These are phyloP conservation scores for Agrostemma githago DNA, from an alignment of 148 eudicot species.

Conservation along the genomic window DNA sequence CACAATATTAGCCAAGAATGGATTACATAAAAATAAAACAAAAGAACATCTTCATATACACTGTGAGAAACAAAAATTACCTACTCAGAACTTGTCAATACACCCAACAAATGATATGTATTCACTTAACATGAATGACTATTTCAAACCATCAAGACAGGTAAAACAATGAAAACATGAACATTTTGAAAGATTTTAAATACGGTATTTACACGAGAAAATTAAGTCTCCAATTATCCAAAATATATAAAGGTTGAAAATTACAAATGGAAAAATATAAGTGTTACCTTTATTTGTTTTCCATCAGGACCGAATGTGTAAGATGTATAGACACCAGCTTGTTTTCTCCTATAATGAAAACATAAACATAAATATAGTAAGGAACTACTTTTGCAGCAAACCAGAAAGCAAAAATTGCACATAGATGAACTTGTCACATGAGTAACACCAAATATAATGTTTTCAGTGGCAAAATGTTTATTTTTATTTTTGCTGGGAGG, in stretches of 20 bases:
- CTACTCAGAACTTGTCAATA: too few species aligned
- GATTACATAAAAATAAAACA: neutral
- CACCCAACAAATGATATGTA: too few species aligned
- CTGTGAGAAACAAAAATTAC: neutral
- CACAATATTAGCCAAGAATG: neutral
- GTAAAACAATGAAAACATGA: too few species aligned
- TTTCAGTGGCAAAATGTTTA: neutral
- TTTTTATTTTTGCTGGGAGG: neutral
- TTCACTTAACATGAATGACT: too few species aligned
- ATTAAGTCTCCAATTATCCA: too few species aligned
- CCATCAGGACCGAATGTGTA: constrained; percentile 60
- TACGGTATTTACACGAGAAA: too few species aligned
- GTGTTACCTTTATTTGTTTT: constrained; percentile 54
- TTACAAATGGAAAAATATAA: neutral
- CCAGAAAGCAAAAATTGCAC: neutral
- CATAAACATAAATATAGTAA: neutral
- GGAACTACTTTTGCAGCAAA: neutral
- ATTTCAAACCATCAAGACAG: too few species aligned
- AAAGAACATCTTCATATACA: neutral
- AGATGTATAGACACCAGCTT: constrained; percentile 73
- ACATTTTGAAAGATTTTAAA: too few species aligned
- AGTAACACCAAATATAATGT: neutral
- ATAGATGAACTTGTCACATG: neutral
- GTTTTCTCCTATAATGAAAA: constrained; percentile 47
- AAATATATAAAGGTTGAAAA: neutral